Conservation (phyloP, 73 alveolate species). For the Loxodes magnus region DNA sequence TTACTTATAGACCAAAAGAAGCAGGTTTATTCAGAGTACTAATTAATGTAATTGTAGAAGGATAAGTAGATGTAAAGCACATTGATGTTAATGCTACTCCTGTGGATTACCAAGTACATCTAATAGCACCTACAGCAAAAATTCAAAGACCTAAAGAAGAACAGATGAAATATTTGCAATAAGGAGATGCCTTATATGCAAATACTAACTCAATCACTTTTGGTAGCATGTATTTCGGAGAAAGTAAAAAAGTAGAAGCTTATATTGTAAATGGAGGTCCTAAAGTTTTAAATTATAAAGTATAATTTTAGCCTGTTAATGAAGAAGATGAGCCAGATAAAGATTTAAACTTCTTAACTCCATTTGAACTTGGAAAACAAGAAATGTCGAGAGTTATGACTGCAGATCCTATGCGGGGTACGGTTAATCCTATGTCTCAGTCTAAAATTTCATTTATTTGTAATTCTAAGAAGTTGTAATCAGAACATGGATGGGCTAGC, state of each 20-base stretch:
- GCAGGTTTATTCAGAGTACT: constrained; percentile 87
- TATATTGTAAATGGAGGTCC: constrained; percentile 96
- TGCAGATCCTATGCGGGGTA: constrained; percentile 87
- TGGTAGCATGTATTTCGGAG: constrained; percentile 93
- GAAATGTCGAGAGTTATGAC: constrained; percentile 88
- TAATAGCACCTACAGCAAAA: constrained; percentile 31
- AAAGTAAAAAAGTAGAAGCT: constrained; percentile 75
- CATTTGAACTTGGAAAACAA: constrained; percentile 86
- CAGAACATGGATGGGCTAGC: constrained; percentile 29
- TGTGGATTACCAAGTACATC: constrained; percentile 63
- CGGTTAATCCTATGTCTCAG: constrained; percentile 80
- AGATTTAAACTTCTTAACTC: constrained; percentile 68
- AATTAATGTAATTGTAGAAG: constrained; percentile 85
- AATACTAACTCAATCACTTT: constrained; percentile 80
- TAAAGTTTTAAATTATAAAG: constrained; percentile 59
- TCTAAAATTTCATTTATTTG: constrained; percentile 77
- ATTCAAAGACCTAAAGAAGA: neutral
- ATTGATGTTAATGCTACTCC: constrained; percentile 94
- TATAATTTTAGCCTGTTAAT: constrained; percentile 75
- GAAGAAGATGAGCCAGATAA: constrained; percentile 71
- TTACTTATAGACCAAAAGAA: constrained; percentile 82
- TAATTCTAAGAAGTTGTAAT: constrained; percentile 39
- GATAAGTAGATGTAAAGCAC: constrained; percentile 77
- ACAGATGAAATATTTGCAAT: too few species aligned
- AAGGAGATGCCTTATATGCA: constrained; percentile 86